phyloP scores from a whole-genome alignment of 306 rosid genomes.

The Cicer bijugum region DNA sequence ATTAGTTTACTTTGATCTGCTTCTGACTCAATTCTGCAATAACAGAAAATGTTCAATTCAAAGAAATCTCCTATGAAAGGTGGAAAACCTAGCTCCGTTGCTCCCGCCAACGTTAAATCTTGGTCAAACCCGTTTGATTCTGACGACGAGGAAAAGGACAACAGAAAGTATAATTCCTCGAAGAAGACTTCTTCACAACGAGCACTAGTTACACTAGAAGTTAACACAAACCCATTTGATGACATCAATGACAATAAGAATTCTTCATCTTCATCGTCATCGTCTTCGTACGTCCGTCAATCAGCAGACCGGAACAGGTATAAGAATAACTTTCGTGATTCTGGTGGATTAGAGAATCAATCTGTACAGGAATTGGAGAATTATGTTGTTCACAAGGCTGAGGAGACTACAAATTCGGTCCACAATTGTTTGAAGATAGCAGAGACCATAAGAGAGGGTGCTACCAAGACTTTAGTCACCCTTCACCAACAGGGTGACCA shows the following conservation, averaged over 20 bases:
- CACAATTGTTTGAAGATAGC: conserved; percentile 84
- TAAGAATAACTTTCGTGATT: conserved; percentile 73
- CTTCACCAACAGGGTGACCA: conserved; percentile 97
- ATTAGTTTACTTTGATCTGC: conserved; percentile 23
- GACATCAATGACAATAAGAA: conserved; percentile 55
- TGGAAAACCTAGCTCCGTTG: conserved; percentile 54
- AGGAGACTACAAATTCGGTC: conserved; percentile 82
- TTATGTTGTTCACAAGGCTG: conserved; percentile 88
- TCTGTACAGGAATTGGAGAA: conserved; percentile 85
- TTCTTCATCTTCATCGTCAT: conserved; percentile 54
- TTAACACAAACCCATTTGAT: conserved; percentile 75
- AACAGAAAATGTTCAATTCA: conserved; percentile 64
- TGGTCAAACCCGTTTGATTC: conserved; percentile 71
- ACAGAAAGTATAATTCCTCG: conserved; percentile 50
- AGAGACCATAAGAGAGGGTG: conserved; percentile 89
- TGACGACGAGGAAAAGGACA: conserved; percentile 51
- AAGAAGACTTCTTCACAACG: conserved; percentile 61
- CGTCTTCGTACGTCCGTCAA: conserved; percentile 41
- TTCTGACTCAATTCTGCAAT: conserved; percentile 30
- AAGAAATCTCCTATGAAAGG: conserved; percentile 73
- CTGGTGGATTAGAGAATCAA: conserved; percentile 87
- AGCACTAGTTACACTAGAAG: conserved; percentile 48
- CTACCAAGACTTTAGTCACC: conserved; percentile 78
- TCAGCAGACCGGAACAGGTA: conserved; percentile 64
- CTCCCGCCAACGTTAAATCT: conserved; percentile 57